Evolutionary conservation across 495 filamentous ascomycete genomes (phyloP).

Genomic region (Amphirosellinia nigrospora): DNA sequence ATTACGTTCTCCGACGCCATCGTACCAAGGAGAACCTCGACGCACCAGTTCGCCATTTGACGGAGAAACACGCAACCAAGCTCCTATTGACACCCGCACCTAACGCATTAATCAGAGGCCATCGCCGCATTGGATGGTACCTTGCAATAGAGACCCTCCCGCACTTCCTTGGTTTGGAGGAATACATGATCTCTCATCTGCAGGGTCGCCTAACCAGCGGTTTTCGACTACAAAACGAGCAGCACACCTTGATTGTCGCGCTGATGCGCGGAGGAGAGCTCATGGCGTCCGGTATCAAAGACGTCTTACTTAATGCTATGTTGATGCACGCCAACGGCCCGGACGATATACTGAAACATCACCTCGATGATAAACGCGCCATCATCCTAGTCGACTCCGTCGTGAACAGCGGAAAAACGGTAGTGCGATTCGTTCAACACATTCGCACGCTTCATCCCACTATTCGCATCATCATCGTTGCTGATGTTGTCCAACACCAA

Average conservation of each 20-base stretch:
- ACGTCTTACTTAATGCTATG: slow-evolving; percentile 58
- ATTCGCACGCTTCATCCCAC: slow-evolving; percentile 48
- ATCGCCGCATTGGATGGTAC: slow-evolving; percentile 59
- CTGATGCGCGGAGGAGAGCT: slow-evolving; percentile 72
- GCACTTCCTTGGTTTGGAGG: slow-evolving; percentile 60
- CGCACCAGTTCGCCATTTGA: slow-evolving; percentile 45
- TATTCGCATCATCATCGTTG: slow-evolving; percentile 61
- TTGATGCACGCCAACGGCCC: slow-evolving; percentile 62
- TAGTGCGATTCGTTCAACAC: slow-evolving; percentile 59
- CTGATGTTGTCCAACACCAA: slow-evolving; percentile 60
- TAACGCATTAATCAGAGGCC: slow-evolving; percentile 56
- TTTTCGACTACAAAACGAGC: slow-evolving; percentile 59
- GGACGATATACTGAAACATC: slow-evolving; percentile 50
- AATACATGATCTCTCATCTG: slow-evolving; percentile 59
- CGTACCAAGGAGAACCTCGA: background rate
- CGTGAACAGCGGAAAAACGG: slow-evolving; percentile 62
- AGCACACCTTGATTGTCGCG: slow-evolving; percentile 61
- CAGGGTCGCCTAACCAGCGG: slow-evolving; percentile 56
- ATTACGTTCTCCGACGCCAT: slow-evolving; percentile 39
- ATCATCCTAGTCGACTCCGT: slow-evolving; percentile 68
- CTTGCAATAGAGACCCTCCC: slow-evolving; percentile 58
- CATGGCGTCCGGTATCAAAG: slow-evolving; percentile 68
- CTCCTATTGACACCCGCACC: slow-evolving; percentile 65
- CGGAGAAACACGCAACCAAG: slow-evolving; percentile 52
- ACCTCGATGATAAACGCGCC: slow-evolving; percentile 49